Base-by-base conservation (phyloP, 148 eudicot genomes). In the Bassia scoparia region DNA sequence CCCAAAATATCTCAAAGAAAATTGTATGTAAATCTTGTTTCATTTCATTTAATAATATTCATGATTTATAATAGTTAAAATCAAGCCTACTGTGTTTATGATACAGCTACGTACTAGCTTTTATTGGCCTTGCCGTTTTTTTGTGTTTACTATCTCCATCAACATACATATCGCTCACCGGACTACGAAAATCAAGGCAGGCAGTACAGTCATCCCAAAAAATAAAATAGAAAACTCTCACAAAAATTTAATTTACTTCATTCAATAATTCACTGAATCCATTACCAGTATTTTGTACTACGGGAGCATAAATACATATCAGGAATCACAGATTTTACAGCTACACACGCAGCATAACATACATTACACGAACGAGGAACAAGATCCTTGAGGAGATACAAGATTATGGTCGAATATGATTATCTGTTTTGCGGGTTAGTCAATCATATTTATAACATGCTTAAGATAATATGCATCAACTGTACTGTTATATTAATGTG, bases 381-480 rank as follows among this genome's bases (percentile, higher is more conserved):
- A 71, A 77, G 48, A 65, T n/a, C 33, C 70, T 34, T 53, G 18
- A 26, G 17, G 27, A 61, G 18, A 0, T 52, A 37, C 8, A 10
- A 27, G 52, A 52, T 61, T 41, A 23, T 0, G 37, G 62, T 54
- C 43, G 20, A 13, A 44, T 3, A 7, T 38, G 69, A 35, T 24
- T n/a, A 23, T 33, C 59, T 37, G 58, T 16, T 68, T n/a, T n/a
- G n/a, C n/a, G 46, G 76, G 76, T 69, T 61, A 69, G 58, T 49
- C 30, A 24, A 31, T 27, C 24, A 21, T 20, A 52, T 16, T 21
- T 52, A 66, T 15, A 49, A 2, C 50, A 54, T 30, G 77, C 27
- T 52, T 18, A 53, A 63, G 18, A 50, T 24, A 64, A 58, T 74
- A 20, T 27, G 53, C 35, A 52, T 17, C 49, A 23, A 26, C 34